Base-by-base conservation (phyloP, 768 basidiomycete genomes). In the Imleria badia region DNA sequence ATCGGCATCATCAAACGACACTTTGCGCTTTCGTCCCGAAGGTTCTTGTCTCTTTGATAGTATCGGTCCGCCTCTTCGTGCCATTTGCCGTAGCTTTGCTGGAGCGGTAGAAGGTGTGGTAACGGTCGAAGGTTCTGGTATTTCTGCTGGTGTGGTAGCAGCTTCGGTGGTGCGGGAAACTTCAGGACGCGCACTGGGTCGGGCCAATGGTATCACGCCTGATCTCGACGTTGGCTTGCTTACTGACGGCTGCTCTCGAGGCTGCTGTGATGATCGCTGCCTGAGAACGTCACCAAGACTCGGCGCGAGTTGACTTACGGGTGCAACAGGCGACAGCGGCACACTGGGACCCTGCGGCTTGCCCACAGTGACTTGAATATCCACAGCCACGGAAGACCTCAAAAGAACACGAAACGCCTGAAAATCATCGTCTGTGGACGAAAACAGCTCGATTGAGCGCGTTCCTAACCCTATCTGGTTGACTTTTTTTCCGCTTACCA, bases 391-490 rank as follows among this genome's bases (percentile, higher is more conserved):
- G 3, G 73, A 67, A 20, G 68, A 66, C 5, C 69, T 71, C 20
- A 82, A 74, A 35, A 80, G 69, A 14, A 78, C 72, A 52, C 73
- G 69, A 68, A 91, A 89, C 2, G 88, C 89, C 50, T 86, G 84
- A 58, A 90, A 91, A 68, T 92, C 90, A 36, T 87, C 89, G 41
- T 89, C 90, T 92, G 50, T 58, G 10, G 20, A 52, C 1, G 10
- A 38, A 51, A 39, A 34, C 12, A 30, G 1, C 30, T 12, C 13
- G n/a, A 23, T 22, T 62, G 23, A 56, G 55, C 6, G 17, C n/a
- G 45, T 30, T 15, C 31, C 35, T 23, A 6, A 22, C 43, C 36
- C 51, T 19, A n/a, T 48, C 29, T 34, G 3, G 33, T 1, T 35
- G 13, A 39, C 13, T 33, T 43, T 42, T 36, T n/a, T 40, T 41